Evolutionary conservation across 345 rosid genomes (phyloP).

Genomic region (Gynandropsis gynandra): DNA sequence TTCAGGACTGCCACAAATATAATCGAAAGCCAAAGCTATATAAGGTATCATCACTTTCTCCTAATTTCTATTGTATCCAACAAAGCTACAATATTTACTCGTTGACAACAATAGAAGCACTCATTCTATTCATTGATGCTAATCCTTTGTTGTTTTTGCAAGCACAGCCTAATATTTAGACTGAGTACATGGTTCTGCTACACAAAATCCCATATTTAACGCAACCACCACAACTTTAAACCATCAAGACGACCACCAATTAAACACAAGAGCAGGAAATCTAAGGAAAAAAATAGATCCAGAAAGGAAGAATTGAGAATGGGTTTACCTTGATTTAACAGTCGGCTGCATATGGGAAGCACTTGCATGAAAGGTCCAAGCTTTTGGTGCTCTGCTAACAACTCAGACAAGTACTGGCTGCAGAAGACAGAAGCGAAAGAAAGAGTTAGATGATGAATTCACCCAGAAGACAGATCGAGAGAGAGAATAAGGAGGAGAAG

Average conservation of each 20-base stretch:
- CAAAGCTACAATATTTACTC: slow-evolving; percentile 9
- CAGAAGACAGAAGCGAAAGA: slow-evolving; percentile 33
- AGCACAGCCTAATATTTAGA: no score
- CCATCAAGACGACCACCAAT: background rate
- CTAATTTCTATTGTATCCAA: slow-evolving; percentile 1
- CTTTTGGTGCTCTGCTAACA: slow-evolving; percentile 96
- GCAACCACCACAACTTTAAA: background rate
- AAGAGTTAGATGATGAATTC: slow-evolving; percentile 8
- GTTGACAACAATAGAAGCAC: slow-evolving; percentile 6
- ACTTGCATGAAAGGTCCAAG: slow-evolving; percentile 93
- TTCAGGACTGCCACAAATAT: no score
- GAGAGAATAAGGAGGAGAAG: slow-evolving; percentile 10
- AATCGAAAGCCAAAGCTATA: slow-evolving; percentile 1
- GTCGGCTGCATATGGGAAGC: slow-evolving; percentile 87
- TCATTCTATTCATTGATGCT: background rate
- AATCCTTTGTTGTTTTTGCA: no score
- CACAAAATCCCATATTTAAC: background rate
- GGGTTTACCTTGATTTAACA: slow-evolving; percentile 73
- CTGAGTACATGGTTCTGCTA: no score
- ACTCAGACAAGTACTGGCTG: slow-evolving; percentile 75
- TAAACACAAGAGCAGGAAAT: background rate
- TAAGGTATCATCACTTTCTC: background rate
- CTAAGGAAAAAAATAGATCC: slow-evolving; percentile 48
- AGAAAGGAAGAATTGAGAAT: slow-evolving; percentile 22
- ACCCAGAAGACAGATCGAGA: background rate